phyloP scores from a whole-genome alignment of 1,284 basidiomycete genomes.

The Ceratobasidium sp. region DNA sequence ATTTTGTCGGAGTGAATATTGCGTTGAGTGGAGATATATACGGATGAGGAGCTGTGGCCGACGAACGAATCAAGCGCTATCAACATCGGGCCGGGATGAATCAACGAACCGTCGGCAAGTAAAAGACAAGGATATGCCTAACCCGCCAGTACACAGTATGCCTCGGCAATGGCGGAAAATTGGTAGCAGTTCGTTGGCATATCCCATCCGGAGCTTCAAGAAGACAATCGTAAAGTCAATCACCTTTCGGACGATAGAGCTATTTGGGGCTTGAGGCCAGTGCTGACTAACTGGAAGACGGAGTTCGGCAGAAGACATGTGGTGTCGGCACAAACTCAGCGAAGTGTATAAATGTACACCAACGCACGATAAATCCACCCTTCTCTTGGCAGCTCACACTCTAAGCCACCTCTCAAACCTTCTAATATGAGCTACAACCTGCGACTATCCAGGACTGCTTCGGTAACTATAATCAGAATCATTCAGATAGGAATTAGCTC shows the following conservation, averaged over 20 bases:
- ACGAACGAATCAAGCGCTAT: slow-evolving; percentile 6
- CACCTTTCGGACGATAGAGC: slow-evolving; percentile 12
- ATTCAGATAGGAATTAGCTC: neutral
- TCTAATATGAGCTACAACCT: neutral
- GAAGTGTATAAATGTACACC: slow-evolving; percentile 9
- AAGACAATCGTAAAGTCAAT: neutral
- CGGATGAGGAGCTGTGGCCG: slow-evolving; percentile 40
- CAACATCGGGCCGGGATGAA: slow-evolving; percentile 22
- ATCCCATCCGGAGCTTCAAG: neutral
- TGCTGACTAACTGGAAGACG: slow-evolving; percentile 27
- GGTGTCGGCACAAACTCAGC: neutral
- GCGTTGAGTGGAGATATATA: slow-evolving; percentile 34
- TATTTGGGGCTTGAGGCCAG: neutral
- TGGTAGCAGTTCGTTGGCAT: neutral
- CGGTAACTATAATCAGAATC: neutral
- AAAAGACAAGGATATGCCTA: neutral
- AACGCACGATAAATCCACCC: neutral
- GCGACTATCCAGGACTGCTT: neutral
- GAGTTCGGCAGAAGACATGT: slow-evolving; percentile 36
- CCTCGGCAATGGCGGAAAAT: neutral
- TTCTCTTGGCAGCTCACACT: slow-evolving; percentile 9
- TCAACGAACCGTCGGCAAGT: neutral
- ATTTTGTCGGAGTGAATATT: slow-evolving; percentile 21
- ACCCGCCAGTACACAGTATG: neutral
- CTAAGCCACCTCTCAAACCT: neutral